phyloP scores from a whole-genome alignment of 345 rosid genomes.

The Garcia nutans region DNA sequence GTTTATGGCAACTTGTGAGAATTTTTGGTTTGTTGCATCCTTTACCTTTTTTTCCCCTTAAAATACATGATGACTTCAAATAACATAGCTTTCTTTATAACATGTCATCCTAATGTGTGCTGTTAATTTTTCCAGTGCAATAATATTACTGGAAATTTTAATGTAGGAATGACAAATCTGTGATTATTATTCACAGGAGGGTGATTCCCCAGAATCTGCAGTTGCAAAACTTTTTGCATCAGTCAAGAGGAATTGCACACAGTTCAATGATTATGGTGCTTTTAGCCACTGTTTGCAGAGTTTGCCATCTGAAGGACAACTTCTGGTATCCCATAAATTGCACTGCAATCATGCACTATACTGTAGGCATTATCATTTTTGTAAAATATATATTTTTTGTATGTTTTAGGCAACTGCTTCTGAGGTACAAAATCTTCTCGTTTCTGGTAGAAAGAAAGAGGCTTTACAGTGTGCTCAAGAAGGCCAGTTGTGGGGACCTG shows the following conservation, averaged over 20 bases:
- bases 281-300: slow-evolving; percentile 69
- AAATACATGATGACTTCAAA: too few relatives aligned
- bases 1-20: not conserved
- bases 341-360: not conserved
- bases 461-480: slow-evolving; percentile 83
- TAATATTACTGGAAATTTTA: slow-evolving; percentile 2
- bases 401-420: slow-evolving; percentile 74
- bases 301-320: slow-evolving; percentile 82
- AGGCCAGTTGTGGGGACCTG: slow-evolving; percentile 99
- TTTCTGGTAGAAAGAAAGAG: slow-evolving; percentile 87
- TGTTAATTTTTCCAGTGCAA: not conserved
- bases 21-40: not conserved
- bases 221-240: slow-evolving; percentile 92
- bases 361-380: slow-evolving; percentile 15
- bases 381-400: slow-evolving; percentile 18
- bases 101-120: not conserved
- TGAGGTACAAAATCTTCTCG: slow-evolving; percentile 91
- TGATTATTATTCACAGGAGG: slow-evolving; percentile 50
- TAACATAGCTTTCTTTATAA: not conserved
- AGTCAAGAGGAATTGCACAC: slow-evolving; percentile 56
- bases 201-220: slow-evolving; percentile 85
- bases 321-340: slow-evolving; percentile 52
- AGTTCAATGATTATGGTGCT: slow-evolving; percentile 50
- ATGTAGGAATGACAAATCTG: not conserved
- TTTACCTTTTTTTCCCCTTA: too few relatives aligned